A percentile compares a stretch with the other conserved stretches of the same genome.
Evolutionary conservation across 2,329 filamentous ascomycete species (phyloP).

Genomic region (Epichloe amarillans): DNA sequence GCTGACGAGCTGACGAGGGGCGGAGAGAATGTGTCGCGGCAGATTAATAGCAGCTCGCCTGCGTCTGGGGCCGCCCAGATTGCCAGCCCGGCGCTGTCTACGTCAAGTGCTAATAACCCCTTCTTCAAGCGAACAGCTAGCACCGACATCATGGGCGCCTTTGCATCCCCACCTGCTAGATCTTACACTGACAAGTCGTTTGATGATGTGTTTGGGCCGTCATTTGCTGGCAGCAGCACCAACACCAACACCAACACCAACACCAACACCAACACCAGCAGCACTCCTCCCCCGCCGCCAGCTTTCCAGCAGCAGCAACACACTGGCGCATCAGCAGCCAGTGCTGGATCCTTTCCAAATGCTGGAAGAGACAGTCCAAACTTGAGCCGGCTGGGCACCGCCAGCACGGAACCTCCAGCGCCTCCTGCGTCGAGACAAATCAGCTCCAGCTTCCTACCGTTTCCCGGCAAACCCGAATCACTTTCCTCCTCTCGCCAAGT

Average conservation of each 20-base stretch:
- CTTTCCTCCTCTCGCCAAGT: slow-evolving; percentile 66
- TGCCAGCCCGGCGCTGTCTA: slow-evolving; percentile 56
- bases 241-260: slow-evolving; percentile 20
- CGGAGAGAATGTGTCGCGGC: slow-evolving; percentile 44
- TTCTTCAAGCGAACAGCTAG: slow-evolving; percentile 70
- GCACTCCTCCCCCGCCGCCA: slow-evolving; percentile 25
- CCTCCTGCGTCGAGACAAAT: slow-evolving; percentile 65
- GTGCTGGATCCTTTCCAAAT: slow-evolving; percentile 29
- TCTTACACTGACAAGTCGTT: slow-evolving; percentile 55
- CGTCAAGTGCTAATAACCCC: slow-evolving; percentile 73
- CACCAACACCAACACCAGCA: too few relatives aligned
- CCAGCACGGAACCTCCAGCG: slow-evolving; percentile 42
- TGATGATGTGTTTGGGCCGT: slow-evolving; percentile 73
- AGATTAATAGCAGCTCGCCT: slow-evolving; percentile 37
- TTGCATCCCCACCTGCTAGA: slow-evolving; percentile 32
- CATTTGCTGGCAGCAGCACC: slow-evolving; percentile 30
- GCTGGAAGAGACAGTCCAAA: slow-evolving; percentile 48
- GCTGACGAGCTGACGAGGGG: slow-evolving; percentile 54
- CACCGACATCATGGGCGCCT: slow-evolving; percentile 44
- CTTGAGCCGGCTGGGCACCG: slow-evolving; percentile 48
- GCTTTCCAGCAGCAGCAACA: slow-evolving; percentile 39
- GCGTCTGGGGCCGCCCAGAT: slow-evolving; percentile 35
- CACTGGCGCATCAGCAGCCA: slow-evolving; percentile 42
- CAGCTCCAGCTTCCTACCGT: slow-evolving; percentile 61
- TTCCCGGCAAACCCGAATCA: slow-evolving; percentile 53